Base-by-base conservation (phyloP, 129 eudicot genomes). In the Silybum marianum region DNA sequence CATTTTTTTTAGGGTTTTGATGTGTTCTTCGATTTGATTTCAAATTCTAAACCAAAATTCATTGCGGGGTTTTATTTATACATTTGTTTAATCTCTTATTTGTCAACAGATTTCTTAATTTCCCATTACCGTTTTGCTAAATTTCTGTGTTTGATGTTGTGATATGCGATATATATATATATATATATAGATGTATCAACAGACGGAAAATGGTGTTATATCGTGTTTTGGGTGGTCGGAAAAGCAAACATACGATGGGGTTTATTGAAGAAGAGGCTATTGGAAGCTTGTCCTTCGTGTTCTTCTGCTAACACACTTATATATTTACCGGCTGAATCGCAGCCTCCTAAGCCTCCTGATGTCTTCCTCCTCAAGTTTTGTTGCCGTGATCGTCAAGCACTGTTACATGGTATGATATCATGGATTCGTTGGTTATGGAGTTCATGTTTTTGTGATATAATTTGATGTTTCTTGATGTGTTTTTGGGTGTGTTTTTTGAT, bases 151-250 rank as follows among this genome's bases (percentile, higher is more conserved):
- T 25, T 28, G 23, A 70, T 70, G 7, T 1, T 54, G 22, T 54
- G 65, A n/a, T 7, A 21, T 23, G 7, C 54, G 44, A 22, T 80
- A 42, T 44, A 28, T 28, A 28, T 28, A 28, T 28, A 28, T 84
- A 28, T 28, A 28, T 28, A 28, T 28, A 80, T 26, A 95, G 98
- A 95, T 88, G 90, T 95, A 72, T 91, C 99, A 0, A 95, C 99
- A 6, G 97, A 92, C 63, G 97, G 97, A 80, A 92, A 89, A 69
- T 92, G 99, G 99, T 95, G 97, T 85, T 95, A 86, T 84, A 67
- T 95, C 73, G 90, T 95, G 77, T 90, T 92, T 68, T 92, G 97
- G 97, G 97, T 90, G 14, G 63, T 76, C 1, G 93, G 93, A 3
- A 88, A 86, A 82, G 86, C 89, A 13, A 83, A 38, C 48, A 92